Base-by-base conservation (phyloP, 768 basidiomycete genomes). In the Tephrocybe sp. region DNA sequence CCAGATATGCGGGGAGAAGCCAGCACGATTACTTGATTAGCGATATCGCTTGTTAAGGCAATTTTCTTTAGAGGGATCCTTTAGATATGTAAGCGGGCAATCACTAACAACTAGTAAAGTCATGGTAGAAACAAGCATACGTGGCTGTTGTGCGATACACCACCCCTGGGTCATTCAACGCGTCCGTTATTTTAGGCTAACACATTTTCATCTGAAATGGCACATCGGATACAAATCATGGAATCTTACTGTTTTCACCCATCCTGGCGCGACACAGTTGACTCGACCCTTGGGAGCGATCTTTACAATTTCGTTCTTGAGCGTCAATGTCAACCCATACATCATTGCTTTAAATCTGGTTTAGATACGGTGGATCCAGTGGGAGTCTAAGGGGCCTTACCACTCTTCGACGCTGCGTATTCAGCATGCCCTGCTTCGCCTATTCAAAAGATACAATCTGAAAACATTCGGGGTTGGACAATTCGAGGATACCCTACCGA, bases 271-370 rank as follows among this genome's bases (percentile, higher is more conserved):
- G 14, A 90, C 72, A 39, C 73, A 72, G 56, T 89, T 89, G 3
- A 89, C 86, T n/a, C 87, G 73, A 0, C 78, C 89, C 48, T 65
- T 73, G 0, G 86, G 84, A 0, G 87, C 86, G 52, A 89, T 78
- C 66, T 80, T 80, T 39, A 91, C 87, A 48, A 89, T 88, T 66
- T 91, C 87, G 64, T 89, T 90, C 69, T 90, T 89, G 56, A 89
- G 72, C 4, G 81, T 72, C 58, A 83, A 67, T 3, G 78, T 79
- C 30, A 89, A 61, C 1, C 87, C 89, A 54, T 86, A 83, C 86
- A 87, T 87, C 71, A 87, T 74, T 4, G 79, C 85, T 85, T 20
- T 47, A 23, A 8, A 12, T 43, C 40, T 30, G 5, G 52, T 6
- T 10, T n/a, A 33, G 12, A 38, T 3, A 16, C 22, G 26, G 26